These are phyloP conservation scores for Diaporthe citrichinensis DNA, from an alignment of 2,329 filamentous ascomycete species.

Conservation along the genomic window DNA sequence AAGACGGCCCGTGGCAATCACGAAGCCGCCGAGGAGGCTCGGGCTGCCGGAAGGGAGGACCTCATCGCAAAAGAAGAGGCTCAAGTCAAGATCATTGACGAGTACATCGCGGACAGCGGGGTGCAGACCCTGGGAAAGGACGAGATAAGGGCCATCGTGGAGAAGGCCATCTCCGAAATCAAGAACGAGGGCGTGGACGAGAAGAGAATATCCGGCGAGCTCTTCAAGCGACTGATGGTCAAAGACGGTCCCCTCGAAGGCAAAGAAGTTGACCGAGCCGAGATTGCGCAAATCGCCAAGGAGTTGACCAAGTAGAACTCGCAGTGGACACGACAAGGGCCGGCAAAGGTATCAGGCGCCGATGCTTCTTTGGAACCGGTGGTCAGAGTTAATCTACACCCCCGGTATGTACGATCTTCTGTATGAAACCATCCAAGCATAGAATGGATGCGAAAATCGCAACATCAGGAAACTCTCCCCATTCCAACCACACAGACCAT, in stretches of 20 bases:
- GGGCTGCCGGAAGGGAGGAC: slow-evolving; percentile 74
- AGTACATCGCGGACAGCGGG: slow-evolving; percentile 72
- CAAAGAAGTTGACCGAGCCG: slow-evolving; percentile 74
- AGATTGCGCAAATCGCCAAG: slow-evolving; percentile 74
- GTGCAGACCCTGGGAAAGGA: slow-evolving; percentile 71
- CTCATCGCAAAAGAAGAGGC: slow-evolving; percentile 78
- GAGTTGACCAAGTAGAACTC: slow-evolving; percentile 51
- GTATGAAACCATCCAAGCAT: slow-evolving; percentile 25
- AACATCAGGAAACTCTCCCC: slow-evolving; percentile 20
- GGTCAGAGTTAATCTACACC: neutral
- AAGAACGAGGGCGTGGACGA: slow-evolving; percentile 59
- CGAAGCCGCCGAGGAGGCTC: slow-evolving; percentile 75
- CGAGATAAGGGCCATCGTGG: slow-evolving; percentile 70
- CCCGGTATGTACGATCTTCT: slow-evolving; percentile 35
- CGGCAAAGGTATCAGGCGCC: too few species aligned
- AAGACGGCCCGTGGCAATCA: slow-evolving; percentile 71
- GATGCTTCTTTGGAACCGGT: neutral
- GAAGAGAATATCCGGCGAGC: slow-evolving; percentile 69
- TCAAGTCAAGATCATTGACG: slow-evolving; percentile 75
- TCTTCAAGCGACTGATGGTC: slow-evolving; percentile 73
- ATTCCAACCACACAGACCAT: neutral
- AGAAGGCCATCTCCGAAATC: slow-evolving; percentile 64
- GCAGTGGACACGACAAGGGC: neutral
- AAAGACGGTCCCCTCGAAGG: slow-evolving; percentile 69
- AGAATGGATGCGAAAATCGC: slow-evolving; percentile 2